Evolutionary conservation across 169 alveolate genomes (phyloP), one percentile per base, ranked within the genome.

Genomic region (Eimeria maxima): DNA sequence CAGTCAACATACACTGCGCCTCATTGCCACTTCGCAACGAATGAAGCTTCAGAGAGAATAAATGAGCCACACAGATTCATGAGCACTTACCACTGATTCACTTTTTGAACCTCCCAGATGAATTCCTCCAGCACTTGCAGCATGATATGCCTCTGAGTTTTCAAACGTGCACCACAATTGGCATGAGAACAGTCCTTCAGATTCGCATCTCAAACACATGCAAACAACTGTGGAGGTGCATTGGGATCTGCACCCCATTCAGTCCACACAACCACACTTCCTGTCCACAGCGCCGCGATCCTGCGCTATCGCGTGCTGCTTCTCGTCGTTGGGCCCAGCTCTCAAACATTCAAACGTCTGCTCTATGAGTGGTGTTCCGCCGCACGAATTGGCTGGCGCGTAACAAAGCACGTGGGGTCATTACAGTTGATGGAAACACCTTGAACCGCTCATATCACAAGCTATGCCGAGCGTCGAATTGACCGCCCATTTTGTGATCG

Each of bases 1-100:
- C 24, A 53, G 55, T 55, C 76, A 11, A 20, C 22, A 29, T 55
- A 83, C 91, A 83, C 91, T 33, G 91, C 74, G 60, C 60, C 60
- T 7, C 60, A 11, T 53, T 14, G 16, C 16, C 60, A 53, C 60
- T 3, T 11, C 60, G 60, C 5, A 33, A 44, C 4, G 18, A 76
- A 1, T 44, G 57, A 7, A 22, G n/a, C 18, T 73, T 73, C 38
- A 45, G n/a, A 4, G 24, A 20, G 14, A 10, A 45, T 29, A 18
- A 1, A 14, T 14, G 14, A 14, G 11, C 10, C 50, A 73, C 53
- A 38, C 27, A 3, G 1, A 38, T 38, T 73, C 14, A 73, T 38
- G 29, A 18, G 14, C 1, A 18, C 13, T 38, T 27, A 0, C 10
- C 8, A 53, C 33, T 38, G 55, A 73, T 38, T 69, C 38, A 29